Base-by-base conservation (phyloP, 2,329 filamentous ascomycete genomes). In the Talaromyces rugulosus region DNA sequence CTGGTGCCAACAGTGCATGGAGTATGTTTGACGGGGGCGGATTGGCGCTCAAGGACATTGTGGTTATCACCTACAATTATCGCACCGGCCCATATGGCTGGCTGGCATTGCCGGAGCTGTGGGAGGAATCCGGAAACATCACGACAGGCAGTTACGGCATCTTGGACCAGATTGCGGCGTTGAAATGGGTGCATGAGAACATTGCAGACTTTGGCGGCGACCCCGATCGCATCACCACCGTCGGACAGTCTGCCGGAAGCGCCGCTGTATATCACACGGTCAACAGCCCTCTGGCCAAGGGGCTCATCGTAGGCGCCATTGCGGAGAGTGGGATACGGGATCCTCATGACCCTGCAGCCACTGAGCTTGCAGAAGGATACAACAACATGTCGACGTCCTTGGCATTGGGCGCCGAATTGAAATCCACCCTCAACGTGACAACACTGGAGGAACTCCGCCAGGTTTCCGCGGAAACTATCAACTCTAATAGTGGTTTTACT, bases 141-240 rank as follows among this genome's bases (percentile, higher is more conserved):
- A 53, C 51, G 8, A 61, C 66, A 4, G 67, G 65, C 11, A 64
- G 65, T 5, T 53, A 65, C 23, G 66, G 65, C 14, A 65, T 66
- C 42, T 60, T 66, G 6, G 66, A 68, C 56, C 18, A 66, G 5
- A 23, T 66, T 34, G 18, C 65, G 5, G 66, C 62, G 3, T 54
- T 68, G 12, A 58, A 66, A n/a, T 66, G 69, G 70, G 62, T 71
- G 28, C 65, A 69, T n/a, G 61, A 69, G 5, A 69, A 69, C 56
- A 71, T 74, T 52, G 61, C 40, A 2, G 61, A 64, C 16, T 74
- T 73, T 64, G 70, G 70, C 14, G 71, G 71, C 8, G 70, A 73
- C 31, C 65, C 66, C 7, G 60, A 63, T 28, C 66, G 68, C 8
- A 66, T 72, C 5, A 64, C 66, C 16, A 61, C 68, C 1, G 68